A percentile compares a stretch with the other conserved stretches of the same genome.
Conservation (phyloP, 108 stramenopile genomes). For the Cylindrotheca fusiformis region DNA sequence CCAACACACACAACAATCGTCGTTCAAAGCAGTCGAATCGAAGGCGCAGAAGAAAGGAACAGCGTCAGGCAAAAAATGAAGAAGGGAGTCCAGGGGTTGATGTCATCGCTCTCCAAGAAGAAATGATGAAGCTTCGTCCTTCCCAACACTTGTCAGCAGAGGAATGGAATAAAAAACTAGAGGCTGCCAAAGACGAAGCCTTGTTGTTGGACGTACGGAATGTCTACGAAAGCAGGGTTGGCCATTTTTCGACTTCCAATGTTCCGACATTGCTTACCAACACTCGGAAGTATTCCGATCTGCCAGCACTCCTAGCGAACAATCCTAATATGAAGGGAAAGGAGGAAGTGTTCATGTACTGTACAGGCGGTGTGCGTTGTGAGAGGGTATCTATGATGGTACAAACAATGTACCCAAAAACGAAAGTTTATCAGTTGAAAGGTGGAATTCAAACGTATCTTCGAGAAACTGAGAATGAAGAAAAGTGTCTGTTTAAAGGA, state of each 20-base stretch:
- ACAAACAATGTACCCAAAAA: slow-evolving; percentile 54
- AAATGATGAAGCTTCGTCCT: slow-evolving; percentile 45
- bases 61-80: slow-evolving; percentile 11
- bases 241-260: slow-evolving; percentile 52
- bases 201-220: slow-evolving; percentile 77
- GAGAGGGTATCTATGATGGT: slow-evolving; percentile 72
- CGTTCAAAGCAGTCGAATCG: slow-evolving; percentile 16
- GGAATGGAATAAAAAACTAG: slow-evolving; percentile 64
- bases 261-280: slow-evolving; percentile 65
- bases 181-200: slow-evolving; percentile 15
- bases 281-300: slow-evolving; percentile 81
- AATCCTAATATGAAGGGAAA: slow-evolving; percentile 37
- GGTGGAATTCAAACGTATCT: slow-evolving; percentile 85
- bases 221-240: slow-evolving; percentile 73
- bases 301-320: slow-evolving; percentile 53
- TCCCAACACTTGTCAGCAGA: slow-evolving; percentile 57
- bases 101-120: slow-evolving; percentile 3
- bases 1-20: slow-evolving; percentile 9
- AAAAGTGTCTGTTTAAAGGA: slow-evolving; percentile 53
- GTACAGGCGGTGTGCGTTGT: slow-evolving; percentile 80
- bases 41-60: slow-evolving; percentile 13
- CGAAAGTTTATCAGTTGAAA: slow-evolving; percentile 60
- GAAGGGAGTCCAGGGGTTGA: background rate
- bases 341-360: slow-evolving; percentile 72
- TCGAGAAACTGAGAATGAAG: slow-evolving; percentile 13